phyloP scores from a whole-genome alignment of 129 eudicot species.

The Ambrosia artemisiifolia region DNA sequence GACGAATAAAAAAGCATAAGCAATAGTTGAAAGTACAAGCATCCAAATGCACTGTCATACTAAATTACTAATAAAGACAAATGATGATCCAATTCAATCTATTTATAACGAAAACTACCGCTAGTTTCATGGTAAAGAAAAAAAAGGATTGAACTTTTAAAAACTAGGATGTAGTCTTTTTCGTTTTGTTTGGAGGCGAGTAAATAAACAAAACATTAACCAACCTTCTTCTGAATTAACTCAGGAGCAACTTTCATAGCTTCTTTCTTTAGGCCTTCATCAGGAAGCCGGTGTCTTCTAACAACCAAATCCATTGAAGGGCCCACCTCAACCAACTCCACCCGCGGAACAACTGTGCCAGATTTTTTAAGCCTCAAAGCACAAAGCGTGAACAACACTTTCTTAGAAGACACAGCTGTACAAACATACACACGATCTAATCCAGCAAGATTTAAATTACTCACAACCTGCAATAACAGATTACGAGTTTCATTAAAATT shows the following conservation, averaged over 20 bases:
- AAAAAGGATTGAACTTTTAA: not conserved
- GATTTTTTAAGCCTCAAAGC: constrained; percentile 85
- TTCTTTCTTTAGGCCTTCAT: constrained; percentile 71
- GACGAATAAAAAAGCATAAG: constrained; percentile 8
- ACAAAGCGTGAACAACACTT: constrained; percentile 72
- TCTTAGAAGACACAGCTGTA: constrained; percentile 75
- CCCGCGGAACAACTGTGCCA: constrained; percentile 71
- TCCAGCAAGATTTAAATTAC: constrained; percentile 85
- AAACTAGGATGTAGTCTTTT: not conserved
- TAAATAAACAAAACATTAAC: not conserved
- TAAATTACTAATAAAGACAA: not conserved
- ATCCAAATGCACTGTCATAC: not conserved
- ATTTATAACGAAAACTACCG: not conserved
- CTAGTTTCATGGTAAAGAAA: not conserved
- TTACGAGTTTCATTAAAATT: constrained; percentile 48
- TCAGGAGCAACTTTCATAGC: constrained; percentile 79
- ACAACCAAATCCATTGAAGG: constrained; percentile 97
- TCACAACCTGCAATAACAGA: constrained; percentile 47
- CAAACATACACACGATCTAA: constrained; percentile 86
- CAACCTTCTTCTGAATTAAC: constrained; percentile 76
- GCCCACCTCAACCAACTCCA: constrained; percentile 94
- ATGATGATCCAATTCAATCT: not conserved
- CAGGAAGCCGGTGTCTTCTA: constrained; percentile 84
- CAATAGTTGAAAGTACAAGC: not conserved
- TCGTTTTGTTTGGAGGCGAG: not conserved